A percentile compares a stretch with the other conserved stretches of the same genome.
Conservation (phyloP, 192 early-diverging fungal genomes). For the Chytriomyces confervae region DNA sequence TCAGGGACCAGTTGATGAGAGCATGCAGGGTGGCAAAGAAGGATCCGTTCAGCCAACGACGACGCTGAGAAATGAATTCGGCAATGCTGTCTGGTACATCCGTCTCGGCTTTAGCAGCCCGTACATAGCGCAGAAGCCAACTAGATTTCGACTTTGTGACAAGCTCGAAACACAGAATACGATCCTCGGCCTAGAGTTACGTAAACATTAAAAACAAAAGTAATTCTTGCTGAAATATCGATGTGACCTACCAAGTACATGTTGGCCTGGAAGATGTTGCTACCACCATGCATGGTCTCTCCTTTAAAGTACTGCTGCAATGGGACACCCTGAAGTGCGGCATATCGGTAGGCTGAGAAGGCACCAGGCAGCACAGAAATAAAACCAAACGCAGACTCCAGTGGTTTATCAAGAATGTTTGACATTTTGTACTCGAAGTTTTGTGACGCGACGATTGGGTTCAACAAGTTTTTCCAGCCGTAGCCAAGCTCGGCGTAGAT, state of each 20-base stretch:
- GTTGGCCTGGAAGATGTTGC: constrained; percentile 76
- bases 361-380: constrained; percentile 93
- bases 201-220: neutral
- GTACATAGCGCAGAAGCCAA: constrained; percentile 80
- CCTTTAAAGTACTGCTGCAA: constrained; percentile 76
- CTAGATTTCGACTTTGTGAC: constrained; percentile 71
- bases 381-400: constrained; percentile 92
- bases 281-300: constrained; percentile 45
- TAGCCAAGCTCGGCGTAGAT: constrained; percentile 79
- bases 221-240: neutral
- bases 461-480: constrained; percentile 59
- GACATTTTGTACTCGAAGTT: constrained; percentile 79
- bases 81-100: constrained; percentile 78
- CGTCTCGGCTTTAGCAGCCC: constrained; percentile 75
- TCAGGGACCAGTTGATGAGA: constrained; percentile 64
- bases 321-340: constrained; percentile 73
- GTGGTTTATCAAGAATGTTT: constrained; percentile 55
- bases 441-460: constrained; percentile 71
- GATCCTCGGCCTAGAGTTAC: constrained; percentile 67
- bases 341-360: constrained; percentile 85
- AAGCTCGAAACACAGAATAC: constrained; percentile 85
- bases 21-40: constrained; percentile 71
- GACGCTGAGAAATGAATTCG: constrained; percentile 61
- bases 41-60: constrained; percentile 64
- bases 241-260: constrained; percentile 68